Conservation (phyloP, 139 green algal species). For the Chlorella sp. region DNA sequence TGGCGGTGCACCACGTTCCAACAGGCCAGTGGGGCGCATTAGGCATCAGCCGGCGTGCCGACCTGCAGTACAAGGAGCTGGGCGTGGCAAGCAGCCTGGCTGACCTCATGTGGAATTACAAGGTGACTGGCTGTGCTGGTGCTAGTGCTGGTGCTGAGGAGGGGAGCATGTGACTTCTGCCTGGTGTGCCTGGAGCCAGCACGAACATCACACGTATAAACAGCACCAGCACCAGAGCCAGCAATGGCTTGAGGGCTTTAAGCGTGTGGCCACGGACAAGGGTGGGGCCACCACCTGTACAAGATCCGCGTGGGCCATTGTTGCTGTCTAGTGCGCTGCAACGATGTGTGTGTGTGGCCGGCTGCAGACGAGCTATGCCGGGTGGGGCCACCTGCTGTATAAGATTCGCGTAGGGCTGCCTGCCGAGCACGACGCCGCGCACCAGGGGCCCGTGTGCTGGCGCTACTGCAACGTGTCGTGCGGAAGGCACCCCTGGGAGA, state of each 20-base stretch:
- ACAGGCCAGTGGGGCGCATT: constrained; percentile 47
- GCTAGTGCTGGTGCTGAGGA: too few relatives aligned
- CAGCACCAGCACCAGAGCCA: too few relatives aligned
- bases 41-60: constrained; percentile 39
- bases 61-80: neutral
- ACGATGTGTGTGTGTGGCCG: too few relatives aligned
- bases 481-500: constrained; percentile 7
- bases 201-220: too few relatives aligned
- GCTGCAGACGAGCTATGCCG: constrained; percentile 27
- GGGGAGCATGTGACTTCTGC: too few relatives aligned
- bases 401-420: constrained; percentile 48
- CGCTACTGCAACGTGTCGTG: constrained; percentile 21
- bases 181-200: too few relatives aligned
- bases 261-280: too few relatives aligned
- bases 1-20: constrained; percentile 33
- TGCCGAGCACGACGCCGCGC: constrained; percentile 38
- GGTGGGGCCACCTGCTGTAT: constrained; percentile 31
- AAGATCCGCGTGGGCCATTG: too few relatives aligned
- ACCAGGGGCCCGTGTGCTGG: constrained; percentile 44
- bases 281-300: too few relatives aligned
- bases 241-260: too few relatives aligned
- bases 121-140: too few relatives aligned
- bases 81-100: constrained; percentile 22
- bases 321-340: too few relatives aligned
- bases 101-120: constrained; percentile 46